Base-by-base conservation (phyloP, 192 early-diverging fungal genomes). In the Anaeromyces robustus region DNA sequence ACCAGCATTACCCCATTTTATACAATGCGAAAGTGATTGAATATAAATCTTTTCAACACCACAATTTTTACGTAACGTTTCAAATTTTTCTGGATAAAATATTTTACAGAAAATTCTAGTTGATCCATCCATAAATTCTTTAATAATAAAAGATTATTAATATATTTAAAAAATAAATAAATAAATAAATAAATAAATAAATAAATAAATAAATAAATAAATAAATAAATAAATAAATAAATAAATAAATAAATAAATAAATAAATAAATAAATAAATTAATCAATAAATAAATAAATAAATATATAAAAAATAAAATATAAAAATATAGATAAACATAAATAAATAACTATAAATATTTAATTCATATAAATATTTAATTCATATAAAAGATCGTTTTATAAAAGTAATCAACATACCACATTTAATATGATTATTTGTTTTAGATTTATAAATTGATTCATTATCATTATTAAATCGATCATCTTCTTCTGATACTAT, bases 21-120 rank as follows among this genome's bases (percentile, higher is more conserved):
- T 87, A 83, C 97, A 98, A n/a, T 94, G 89, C 14, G 95, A 91
- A 17, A 98, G 84, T 0, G 95, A 96, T 83, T 94, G 91, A 30
- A 96, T 91, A 82, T 92, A 97, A 39, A 88, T 92, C 78, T 92
- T 91, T 30, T 95, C 94, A 78, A 94, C 93, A 13, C 93, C 94
- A 80, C 94, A 94, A 78, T 93, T 92, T 12, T 92, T 89, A 29
- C 97, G 89, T 78, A 98, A 82, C 0, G 92, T 94, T 85, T 97
- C 95, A 84, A 98, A 98, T 85, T 98, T 94, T 82, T 95, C 93
- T 16, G 95, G 91, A 84, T 92, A 98, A 84, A 93, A 97, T 16
- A 95, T 93, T 80, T 94, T 94, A 90, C 97, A 98, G 80, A 91
- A 88, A 78, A 98, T 79, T 68, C 52, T 68, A 22, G 52, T 68